phyloP scores from a whole-genome alignment of 1,139 yeast genomes.

The Tardiomyces blankii region DNA sequence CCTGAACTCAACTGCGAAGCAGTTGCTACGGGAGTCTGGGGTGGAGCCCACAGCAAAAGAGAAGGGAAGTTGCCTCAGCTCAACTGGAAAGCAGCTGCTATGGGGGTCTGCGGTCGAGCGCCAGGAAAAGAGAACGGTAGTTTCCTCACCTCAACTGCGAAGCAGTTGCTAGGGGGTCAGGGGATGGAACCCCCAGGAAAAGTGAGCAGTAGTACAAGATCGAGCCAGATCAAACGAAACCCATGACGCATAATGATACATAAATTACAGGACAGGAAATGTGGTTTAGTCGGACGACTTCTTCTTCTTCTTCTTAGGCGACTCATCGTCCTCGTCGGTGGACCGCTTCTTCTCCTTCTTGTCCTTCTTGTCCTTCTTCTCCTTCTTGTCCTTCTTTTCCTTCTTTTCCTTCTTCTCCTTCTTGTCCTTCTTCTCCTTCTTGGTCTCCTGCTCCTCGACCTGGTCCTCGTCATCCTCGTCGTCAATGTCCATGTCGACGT shows the following conservation, averaged over 20 bases:
- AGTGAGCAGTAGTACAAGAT: too few species aligned
- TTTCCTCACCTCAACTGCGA: too few species aligned
- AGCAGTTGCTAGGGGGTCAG: too few species aligned
- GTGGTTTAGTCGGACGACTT: background rate
- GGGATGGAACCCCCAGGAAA: too few species aligned
- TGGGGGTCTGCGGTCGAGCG: too few species aligned
- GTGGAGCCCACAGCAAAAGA: too few species aligned
- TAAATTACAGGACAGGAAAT: background rate
- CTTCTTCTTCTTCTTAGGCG: constrained; percentile 24
- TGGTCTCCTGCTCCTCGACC: constrained; percentile 36
- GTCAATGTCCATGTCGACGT: constrained; percentile 39
- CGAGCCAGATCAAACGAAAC: too few species aligned
- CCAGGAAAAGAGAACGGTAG: too few species aligned
- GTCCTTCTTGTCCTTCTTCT: constrained; percentile 39
- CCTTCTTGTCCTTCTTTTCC: constrained; percentile 36
- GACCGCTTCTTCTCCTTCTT: constrained; percentile 29
- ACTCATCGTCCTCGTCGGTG: constrained; percentile 17
- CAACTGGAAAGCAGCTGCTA: too few species aligned
- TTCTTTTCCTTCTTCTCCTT: constrained; percentile 31
- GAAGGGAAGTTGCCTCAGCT: too few species aligned
- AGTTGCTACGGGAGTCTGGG: too few species aligned
- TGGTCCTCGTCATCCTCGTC: constrained; percentile 33
- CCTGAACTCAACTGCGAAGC: too few species aligned
- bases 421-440: constrained; percentile 26
- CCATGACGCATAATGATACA: background rate